These are phyloP conservation scores for Termitomyces sp. DNA, from an alignment of 768 basidiomycete species.

Conservation along the genomic window DNA sequence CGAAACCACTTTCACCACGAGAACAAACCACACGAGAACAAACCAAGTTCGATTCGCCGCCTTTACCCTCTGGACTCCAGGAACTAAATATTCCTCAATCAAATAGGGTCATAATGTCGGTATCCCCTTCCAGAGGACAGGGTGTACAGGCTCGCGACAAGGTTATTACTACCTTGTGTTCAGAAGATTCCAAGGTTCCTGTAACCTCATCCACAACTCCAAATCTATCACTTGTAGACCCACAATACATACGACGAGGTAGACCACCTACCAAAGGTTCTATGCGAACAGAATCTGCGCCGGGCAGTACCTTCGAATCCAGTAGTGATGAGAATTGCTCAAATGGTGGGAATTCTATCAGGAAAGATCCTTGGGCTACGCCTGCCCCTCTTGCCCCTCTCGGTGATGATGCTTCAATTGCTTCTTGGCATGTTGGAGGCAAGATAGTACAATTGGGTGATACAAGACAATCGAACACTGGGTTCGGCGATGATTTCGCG, in stretches of 20 bases:
- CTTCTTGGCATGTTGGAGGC: constrained; percentile 35
- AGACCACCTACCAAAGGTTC: constrained; percentile 11
- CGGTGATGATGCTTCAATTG: constrained; percentile 20
- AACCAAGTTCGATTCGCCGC: constrained; percentile 21
- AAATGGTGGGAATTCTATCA: constrained; percentile 29
- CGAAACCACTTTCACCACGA: constrained; percentile 42
- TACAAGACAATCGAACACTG: constrained; percentile 22
- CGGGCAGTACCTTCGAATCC: background rate
- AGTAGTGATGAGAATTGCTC: constrained; percentile 26
- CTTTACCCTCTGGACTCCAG: constrained; percentile 18
- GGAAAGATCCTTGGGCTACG: constrained; percentile 43
- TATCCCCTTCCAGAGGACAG: constrained; percentile 33
- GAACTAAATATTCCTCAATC: constrained; percentile 20
- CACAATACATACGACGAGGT: constrained; percentile 11
- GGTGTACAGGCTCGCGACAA: constrained; percentile 71
- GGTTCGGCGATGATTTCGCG: constrained; percentile 68
- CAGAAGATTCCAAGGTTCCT: constrained; percentile 45
- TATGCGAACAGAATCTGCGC: constrained; percentile 3
- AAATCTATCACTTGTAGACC: constrained; percentile 25
- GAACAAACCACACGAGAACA: constrained; percentile 27
- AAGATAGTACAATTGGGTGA: constrained; percentile 13
- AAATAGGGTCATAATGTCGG: constrained; percentile 17
- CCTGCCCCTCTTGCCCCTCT: constrained; percentile 15
- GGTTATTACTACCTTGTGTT: constrained; percentile 74
- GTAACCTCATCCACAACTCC: constrained; percentile 26